Evolutionary conservation across 257 asterid genomes (phyloP).

Genomic region (Anisodus acutangulus): DNA sequence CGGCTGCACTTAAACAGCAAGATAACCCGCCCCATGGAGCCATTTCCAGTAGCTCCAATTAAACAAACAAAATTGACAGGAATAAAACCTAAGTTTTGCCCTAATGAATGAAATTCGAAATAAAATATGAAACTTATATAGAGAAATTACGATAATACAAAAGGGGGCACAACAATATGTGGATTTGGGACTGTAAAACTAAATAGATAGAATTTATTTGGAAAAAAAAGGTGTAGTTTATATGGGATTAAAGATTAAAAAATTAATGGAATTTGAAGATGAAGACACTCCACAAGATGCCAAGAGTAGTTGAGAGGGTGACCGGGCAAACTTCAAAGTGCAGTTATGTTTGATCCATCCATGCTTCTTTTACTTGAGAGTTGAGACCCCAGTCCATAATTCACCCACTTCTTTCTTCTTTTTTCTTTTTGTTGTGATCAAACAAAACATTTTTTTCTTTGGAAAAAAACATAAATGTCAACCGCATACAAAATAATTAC

Average conservation of each 20-base stretch:
- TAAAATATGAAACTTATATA: neutral
- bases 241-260: neutral
- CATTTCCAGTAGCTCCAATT: constrained; percentile 45
- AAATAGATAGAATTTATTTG: neutral
- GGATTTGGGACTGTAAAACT: neutral
- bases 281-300: neutral
- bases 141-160: neutral
- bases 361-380: neutral
- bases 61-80: neutral
- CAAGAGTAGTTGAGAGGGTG: neutral
- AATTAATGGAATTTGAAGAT: neutral
- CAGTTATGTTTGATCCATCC: constrained; percentile 13
- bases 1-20: constrained; percentile 95
- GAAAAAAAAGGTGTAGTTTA: neutral
- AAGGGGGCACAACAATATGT: neutral
- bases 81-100: neutral
- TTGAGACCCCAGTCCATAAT: neutral
- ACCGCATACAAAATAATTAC: too few species aligned
- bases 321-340: neutral
- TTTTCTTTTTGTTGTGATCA: neutral
- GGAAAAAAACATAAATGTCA: too few species aligned
- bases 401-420: neutral
- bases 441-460: too few species aligned
- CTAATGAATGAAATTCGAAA: neutral
- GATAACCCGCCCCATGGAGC: constrained; percentile 86